Conservation (phyloP, 345 rosid species). For the sweet orange (Citrus sinensis) region DNA sequence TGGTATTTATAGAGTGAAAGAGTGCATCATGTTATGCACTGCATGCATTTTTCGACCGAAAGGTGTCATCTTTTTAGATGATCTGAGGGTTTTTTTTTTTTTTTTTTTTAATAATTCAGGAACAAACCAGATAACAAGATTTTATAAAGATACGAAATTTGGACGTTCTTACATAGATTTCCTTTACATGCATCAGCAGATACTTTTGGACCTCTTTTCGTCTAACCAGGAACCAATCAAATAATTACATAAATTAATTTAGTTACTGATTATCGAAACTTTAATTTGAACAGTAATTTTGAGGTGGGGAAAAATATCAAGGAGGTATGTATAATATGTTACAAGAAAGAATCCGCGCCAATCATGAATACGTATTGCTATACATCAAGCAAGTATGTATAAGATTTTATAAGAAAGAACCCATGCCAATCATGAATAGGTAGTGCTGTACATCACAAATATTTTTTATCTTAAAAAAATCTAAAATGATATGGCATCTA, state of each 20-base stretch:
- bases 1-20: not conserved
- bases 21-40: not conserved
- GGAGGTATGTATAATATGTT: too few species aligned
- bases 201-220: constrained; percentile 5
- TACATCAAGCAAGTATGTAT: too few species aligned
- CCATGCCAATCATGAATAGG: too few species aligned
- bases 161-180: not conserved
- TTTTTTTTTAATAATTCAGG: too few species aligned
- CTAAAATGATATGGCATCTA: too few species aligned
- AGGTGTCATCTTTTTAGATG: not conserved
- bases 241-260: too few species aligned
- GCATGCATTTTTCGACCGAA: not conserved
- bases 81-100: not conserved
- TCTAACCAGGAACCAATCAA: not conserved
- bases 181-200: not conserved
- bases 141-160: not conserved
- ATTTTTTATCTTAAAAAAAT: too few species aligned
- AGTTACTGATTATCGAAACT: not conserved
- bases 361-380: too few species aligned
- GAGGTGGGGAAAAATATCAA: too few species aligned
- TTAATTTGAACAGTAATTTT: not conserved
- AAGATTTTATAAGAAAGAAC: not conserved
- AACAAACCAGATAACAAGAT: not conserved
- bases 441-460: too few species aligned
- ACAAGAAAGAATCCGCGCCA: not conserved